Evolutionary conservation across 495 filamentous ascomycete species (phyloP), one percentile per base, ranked within the genome.

Genomic region (Monascus purpureus): DNA sequence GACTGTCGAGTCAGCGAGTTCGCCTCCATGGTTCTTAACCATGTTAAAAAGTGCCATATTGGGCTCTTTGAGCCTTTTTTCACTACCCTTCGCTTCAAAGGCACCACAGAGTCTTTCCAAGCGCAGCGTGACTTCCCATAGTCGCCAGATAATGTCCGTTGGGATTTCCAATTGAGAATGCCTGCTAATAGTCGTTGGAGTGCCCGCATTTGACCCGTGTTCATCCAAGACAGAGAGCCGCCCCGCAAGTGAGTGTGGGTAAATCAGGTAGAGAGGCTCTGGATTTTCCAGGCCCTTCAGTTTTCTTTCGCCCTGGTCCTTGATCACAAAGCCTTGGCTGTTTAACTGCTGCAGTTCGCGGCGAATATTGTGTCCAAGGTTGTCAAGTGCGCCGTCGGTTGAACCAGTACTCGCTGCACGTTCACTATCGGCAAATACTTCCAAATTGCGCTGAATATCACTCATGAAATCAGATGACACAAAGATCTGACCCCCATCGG

Each of bases 261-360:
- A 96, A 49, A 96, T 82, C 23, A 93, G 72, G 50, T 88, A 93
- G 32, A 99, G 76, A 32, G 82, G 76, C 51, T 99, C 90, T 3
- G 92, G 90, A 52, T 99, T 99, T 49, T 99, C 90, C 6, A 99
- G 72, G 2, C 90, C 90, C 52, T 99, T 99, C 20, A 99, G 62
- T 45, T 90, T 94, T 25, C 75, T 74, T 46, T 93, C 82, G 13
- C 90, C 90, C 45, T 96, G 81, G 41, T 92, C 84, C 53, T 94
- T 94, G 46, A 95, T 84, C 49, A 93, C 82, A 47, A 96, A 99
- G 12, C 92, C 92, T 60, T 93, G 84, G 39, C 77, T 84, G 39
- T 75, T 85, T 14, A 99, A 66, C 9, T 81, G 79, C 19, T 85
- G 75, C 13, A 97, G 70, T 53, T 97, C 90, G 25, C 75, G 77